Evolutionary conservation across 495 filamentous ascomycete genomes (phyloP), one percentile per base, ranked within the genome.

Genomic region (Podospora tetraspora): DNA sequence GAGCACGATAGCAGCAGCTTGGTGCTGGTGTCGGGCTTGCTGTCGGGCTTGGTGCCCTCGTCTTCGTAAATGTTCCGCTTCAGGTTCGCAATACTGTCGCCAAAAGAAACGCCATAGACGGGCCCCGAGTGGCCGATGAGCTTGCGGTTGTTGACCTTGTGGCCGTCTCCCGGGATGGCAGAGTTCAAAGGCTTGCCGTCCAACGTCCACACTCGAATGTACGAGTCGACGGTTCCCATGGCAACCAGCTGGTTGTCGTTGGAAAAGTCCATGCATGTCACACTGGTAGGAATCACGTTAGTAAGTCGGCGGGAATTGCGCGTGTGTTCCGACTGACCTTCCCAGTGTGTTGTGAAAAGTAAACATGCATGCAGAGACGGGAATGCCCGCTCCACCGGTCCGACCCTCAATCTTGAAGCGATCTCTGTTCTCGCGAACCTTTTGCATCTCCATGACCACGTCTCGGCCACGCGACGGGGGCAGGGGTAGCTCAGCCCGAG

Each of bases 321-420:
- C 10, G 58, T 57, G 6, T 24, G 6, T 43, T 12, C 24, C 24
- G 61, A 79, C 87, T 82, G 81, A 96, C 94, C 85, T 88, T 72
- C 96, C 92, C 67, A 91, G 87, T 8, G 92, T 97, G 76, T 99
- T 98, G 81, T 99, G 96, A 73, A 97, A 97, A 0, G 95, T 98
- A 73, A 93, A 97, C 91, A 98, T 97, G 83, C 88, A 92, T 12
- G 95, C 88, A 72, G 92, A 95, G 27, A 96, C 83, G 58, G 86
- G 90, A 59, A 92, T 87, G 8, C 92, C 92, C 62, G 91, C 83
- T 29, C 93, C 93, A 56, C 91, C 92, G 56, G 91, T 92, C 23
- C 90, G 85, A 57, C 88, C 87, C 64, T 92, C 89, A 61, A 99
- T 92, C 63, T 85, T 87, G 76, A 96, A 96, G 25, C 93, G 84